Conservation (phyloP, 2,329 filamentous ascomycete species). For the Trichophyton benhamiae region DNA sequence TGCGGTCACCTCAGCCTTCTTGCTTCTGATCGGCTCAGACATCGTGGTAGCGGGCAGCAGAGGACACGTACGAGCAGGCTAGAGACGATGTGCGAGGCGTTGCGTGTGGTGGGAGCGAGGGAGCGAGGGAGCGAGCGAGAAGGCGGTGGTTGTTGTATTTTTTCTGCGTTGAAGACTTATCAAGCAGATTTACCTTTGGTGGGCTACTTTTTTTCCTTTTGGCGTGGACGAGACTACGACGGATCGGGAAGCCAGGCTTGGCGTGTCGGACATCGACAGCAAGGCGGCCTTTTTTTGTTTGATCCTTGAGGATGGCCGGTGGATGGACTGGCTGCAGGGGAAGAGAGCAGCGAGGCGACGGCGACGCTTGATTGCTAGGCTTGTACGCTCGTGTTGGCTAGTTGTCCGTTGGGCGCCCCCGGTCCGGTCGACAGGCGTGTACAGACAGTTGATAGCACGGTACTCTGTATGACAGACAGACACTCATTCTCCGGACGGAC, state of each 20-base stretch:
- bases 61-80: slow-evolving; percentile 1
- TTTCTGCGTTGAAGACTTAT: slow-evolving; percentile 24
- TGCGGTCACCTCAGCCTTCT: slow-evolving; percentile 50
- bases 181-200: slow-evolving; percentile 10
- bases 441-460: background rate
- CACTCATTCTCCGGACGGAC: too few relatives aligned
- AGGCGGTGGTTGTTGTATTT: slow-evolving; percentile 21
- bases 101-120: slow-evolving; percentile 20
- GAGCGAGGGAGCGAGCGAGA: slow-evolving; percentile 15
- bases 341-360: background rate
- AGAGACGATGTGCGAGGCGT: slow-evolving; percentile 8
- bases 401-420: background rate
- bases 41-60: slow-evolving; percentile 32
- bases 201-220: background rate
- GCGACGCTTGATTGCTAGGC: background rate
- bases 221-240: background rate
- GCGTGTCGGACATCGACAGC: background rate
- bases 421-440: background rate
- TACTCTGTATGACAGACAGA: too few relatives aligned
- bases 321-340: background rate
- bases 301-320: background rate
- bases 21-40: slow-evolving; percentile 58
- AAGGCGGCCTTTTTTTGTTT: background rate
- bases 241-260: background rate
- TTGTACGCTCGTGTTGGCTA: background rate